These are phyloP conservation scores for Fusarium newnesense DNA, from an alignment of 2,329 filamentous ascomycete genomes.

Conservation along the genomic window DNA sequence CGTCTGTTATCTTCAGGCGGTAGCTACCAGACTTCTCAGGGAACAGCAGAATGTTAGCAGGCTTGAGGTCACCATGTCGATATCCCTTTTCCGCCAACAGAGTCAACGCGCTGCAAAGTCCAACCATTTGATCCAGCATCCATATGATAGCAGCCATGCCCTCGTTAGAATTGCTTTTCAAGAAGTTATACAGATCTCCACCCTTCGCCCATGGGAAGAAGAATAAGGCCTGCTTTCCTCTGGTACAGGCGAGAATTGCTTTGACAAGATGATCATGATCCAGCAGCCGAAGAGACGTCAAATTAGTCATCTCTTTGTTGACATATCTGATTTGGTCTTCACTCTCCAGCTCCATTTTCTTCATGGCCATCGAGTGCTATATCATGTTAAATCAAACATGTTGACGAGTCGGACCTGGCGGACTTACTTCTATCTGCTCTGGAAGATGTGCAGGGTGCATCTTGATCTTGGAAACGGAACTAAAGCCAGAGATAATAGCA, in stretches of 20 bases:
- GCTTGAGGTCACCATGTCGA: not conserved
- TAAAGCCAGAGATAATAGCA: not conserved
- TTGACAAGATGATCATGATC: not conserved
- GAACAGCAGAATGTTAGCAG: not conserved
- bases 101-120: not conserved
- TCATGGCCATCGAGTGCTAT: not conserved
- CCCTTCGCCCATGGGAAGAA: not conserved
- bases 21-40: fast-evolving
- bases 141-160: not conserved
- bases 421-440: not conserved
- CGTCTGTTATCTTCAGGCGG: not conserved
- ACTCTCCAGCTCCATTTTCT: not conserved
- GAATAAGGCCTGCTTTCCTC: not conserved
- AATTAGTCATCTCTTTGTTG: not conserved
- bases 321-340: not conserved
- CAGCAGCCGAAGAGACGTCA: not conserved
- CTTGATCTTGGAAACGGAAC: not conserved
- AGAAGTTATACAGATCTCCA: not conserved
- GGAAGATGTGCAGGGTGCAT: not conserved
- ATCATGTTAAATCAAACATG: not conserved
- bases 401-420: fast-evolving
- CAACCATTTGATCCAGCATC: not conserved
- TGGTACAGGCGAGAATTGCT: not conserved
- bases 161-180: not conserved
- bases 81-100: not conserved